These are phyloP conservation scores for Nigrograna mackinnonii DNA, from an alignment of 2,329 filamentous ascomycete species.

Conservation along the genomic window DNA sequence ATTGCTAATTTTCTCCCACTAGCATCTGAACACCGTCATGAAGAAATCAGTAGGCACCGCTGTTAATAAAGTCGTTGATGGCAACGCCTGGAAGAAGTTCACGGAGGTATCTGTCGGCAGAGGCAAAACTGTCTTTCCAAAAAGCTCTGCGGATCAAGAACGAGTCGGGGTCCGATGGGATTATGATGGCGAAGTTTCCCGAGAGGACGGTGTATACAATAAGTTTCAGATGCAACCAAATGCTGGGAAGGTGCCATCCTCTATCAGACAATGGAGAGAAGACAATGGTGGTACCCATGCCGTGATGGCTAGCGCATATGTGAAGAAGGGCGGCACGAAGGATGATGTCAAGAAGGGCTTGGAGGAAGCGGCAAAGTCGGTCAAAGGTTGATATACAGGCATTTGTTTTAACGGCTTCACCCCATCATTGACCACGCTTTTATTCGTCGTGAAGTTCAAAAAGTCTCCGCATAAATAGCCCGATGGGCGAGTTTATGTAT, in stretches of 20 bases:
- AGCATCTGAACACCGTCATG: too few relatives aligned
- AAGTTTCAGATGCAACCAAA: slow-evolving; percentile 34
- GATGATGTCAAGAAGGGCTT: slow-evolving; percentile 15
- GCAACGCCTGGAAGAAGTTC: slow-evolving; percentile 9
- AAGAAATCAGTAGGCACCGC: too few relatives aligned
- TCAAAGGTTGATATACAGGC: not conserved
- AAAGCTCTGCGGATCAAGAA: slow-evolving; percentile 4
- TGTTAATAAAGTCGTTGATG: slow-evolving; percentile 1
- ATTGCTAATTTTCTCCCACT: too few relatives aligned
- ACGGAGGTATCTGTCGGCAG: slow-evolving; percentile 4
- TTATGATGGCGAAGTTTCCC: slow-evolving; percentile 8
- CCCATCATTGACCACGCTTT: too few relatives aligned
- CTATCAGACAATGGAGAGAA: slow-evolving; percentile 27
- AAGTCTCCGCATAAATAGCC: too few relatives aligned
- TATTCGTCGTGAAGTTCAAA: too few relatives aligned
- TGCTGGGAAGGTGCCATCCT: slow-evolving; percentile 27
- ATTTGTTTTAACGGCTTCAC: too few relatives aligned
- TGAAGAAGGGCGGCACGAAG: slow-evolving; percentile 20
- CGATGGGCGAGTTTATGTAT: too few relatives aligned
- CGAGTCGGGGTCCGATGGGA: slow-evolving; percentile 6
- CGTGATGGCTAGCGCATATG: slow-evolving; percentile 20
- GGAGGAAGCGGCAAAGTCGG: slow-evolving; percentile 6
- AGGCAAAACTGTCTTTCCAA: slow-evolving; percentile 10
- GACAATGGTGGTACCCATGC: slow-evolving; percentile 32
- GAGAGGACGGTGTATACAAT: slow-evolving; percentile 10